Evolutionary conservation across 164 flowering plant species (phyloP).

Genomic region (Cinnamomum chago): DNA sequence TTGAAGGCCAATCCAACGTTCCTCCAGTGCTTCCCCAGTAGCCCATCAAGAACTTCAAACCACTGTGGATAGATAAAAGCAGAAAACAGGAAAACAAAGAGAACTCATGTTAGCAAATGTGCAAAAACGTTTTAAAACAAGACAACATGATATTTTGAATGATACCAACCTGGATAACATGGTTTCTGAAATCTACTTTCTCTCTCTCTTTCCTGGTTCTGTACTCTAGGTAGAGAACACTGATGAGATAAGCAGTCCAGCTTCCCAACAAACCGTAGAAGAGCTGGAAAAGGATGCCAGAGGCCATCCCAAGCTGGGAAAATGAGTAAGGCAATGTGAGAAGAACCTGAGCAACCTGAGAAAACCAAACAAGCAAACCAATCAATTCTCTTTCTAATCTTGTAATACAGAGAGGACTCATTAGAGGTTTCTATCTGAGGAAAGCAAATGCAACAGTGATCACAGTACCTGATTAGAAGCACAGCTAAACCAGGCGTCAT

Average conservation of each 20-base stretch:
- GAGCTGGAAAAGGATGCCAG: constrained; percentile 75
- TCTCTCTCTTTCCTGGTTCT: constrained; percentile 83
- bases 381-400: background rate
- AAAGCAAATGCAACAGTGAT: background rate
- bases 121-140: background rate
- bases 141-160: background rate
- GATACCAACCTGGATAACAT: constrained; percentile 71
- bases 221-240: constrained; percentile 77
- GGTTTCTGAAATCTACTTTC: constrained; percentile 81
- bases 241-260: constrained; percentile 90
- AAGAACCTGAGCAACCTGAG: constrained; percentile 92
- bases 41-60: constrained; percentile 90
- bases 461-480: constrained; percentile 85
- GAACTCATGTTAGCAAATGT: background rate
- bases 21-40: constrained; percentile 75
- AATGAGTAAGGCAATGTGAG: constrained; percentile 90
- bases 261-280: constrained; percentile 87
- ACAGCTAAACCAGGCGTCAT: constrained; percentile 99
- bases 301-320: constrained; percentile 87
- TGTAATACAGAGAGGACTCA: background rate
- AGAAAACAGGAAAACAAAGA: background rate
- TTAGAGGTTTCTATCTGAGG: background rate
- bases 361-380: constrained; percentile 9
- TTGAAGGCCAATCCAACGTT: constrained; percentile 67
- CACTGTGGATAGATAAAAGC: constrained; percentile 38